Evolutionary conservation across 1,284 basidiomycete species (phyloP).

Genomic region (Bondarzewia mesenterica): DNA sequence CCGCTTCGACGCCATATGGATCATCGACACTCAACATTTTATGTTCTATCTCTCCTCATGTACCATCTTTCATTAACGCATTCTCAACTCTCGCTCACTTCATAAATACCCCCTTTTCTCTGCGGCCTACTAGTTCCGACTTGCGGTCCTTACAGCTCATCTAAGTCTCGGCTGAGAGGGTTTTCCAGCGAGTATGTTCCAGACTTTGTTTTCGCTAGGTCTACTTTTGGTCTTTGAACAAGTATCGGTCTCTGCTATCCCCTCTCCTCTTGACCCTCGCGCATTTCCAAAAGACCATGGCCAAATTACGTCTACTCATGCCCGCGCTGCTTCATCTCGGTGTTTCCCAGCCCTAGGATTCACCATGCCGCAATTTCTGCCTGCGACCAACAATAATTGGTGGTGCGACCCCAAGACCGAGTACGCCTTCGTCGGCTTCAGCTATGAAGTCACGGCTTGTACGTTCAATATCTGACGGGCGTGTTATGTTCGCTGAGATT

Average conservation of each 20-base stretch:
- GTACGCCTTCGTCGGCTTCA: constrained; percentile 68
- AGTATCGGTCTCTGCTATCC: neutral
- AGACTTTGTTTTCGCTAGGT: neutral
- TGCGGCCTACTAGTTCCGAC: neutral
- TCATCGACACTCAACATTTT: too few species aligned
- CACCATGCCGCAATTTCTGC: constrained; percentile 41
- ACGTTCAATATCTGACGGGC: too few species aligned
- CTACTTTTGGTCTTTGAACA: too few species aligned
- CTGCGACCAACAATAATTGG: constrained; percentile 40
- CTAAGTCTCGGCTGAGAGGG: neutral
- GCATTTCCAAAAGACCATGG: neutral
- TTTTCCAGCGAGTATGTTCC: neutral
- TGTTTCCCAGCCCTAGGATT: constrained; percentile 58
- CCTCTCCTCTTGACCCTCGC: neutral
- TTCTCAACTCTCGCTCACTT: neutral
- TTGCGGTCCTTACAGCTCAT: neutral
- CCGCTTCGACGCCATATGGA: too few species aligned
- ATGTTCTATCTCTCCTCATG: too few species aligned
- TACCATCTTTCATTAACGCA: too few species aligned
- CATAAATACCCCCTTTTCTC: neutral
- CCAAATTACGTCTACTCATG: neutral
- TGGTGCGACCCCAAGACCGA: constrained; percentile 58
- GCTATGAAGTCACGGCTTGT: constrained; percentile 49
- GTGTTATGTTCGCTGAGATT: too few species aligned
- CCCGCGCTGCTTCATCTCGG: neutral